Conservation (phyloP, 2,329 filamentous ascomycete species). For the Arthrobotrys pseudoclavata region DNA sequence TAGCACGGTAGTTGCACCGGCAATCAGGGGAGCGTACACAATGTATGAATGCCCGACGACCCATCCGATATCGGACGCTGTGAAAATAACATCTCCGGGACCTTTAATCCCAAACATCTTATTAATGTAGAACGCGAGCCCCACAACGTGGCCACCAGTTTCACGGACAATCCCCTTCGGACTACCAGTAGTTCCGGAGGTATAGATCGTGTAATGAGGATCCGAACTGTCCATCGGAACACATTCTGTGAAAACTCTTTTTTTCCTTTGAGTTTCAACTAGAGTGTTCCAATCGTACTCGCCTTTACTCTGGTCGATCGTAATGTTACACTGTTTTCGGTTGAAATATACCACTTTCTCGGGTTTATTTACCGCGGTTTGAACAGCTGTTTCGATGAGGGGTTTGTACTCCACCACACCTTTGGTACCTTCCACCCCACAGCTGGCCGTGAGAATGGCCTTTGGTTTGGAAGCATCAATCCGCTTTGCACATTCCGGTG, state of each 20-base stretch:
- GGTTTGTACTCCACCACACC: conserved; percentile 79
- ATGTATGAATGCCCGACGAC: conserved; percentile 90
- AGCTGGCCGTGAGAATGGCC: conserved; percentile 87
- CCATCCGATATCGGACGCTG: conserved; percentile 91
- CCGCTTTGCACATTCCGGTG: conserved; percentile 83
- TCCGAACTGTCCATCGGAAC: conserved; percentile 76
- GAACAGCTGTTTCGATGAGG: conserved; percentile 78
- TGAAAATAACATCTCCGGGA: conserved; percentile 85
- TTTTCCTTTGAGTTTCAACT: conserved; percentile 75
- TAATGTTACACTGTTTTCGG: conserved; percentile 82
- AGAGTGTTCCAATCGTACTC: conserved; percentile 85
- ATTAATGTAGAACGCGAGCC: conserved; percentile 82
- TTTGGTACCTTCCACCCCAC: conserved; percentile 83
- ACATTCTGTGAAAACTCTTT: conserved; percentile 68
- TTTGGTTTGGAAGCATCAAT: conserved; percentile 85
- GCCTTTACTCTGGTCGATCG: conserved; percentile 74
- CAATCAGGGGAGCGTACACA: conserved; percentile 87
- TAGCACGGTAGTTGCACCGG: conserved; percentile 85
- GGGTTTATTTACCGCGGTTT: conserved; percentile 77
- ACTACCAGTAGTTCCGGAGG: conserved; percentile 82
- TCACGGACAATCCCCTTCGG: conserved; percentile 88
- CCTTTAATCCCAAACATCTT: conserved; percentile 87
- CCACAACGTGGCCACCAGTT: conserved; percentile 88
- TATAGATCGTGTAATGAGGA: conserved; percentile 91
- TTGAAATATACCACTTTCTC: conserved; percentile 84